Evolutionary conservation across 106 monocot genomes (phyloP), one percentile per base, ranked within the genome.

Genomic region (Dendrobium chrysotoxum): DNA sequence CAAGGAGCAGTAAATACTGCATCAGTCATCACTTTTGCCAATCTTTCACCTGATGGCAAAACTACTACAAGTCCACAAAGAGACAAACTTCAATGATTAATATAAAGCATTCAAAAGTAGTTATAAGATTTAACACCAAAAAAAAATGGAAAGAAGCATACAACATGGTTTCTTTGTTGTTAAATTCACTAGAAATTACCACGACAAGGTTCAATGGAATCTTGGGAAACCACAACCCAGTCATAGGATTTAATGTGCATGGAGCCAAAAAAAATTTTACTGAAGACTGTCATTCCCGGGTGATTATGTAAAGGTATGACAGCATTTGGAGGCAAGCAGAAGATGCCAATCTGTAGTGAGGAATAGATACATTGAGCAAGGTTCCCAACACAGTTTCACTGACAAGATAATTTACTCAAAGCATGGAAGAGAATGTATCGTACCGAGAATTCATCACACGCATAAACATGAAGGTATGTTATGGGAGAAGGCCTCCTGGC

Each of bases 221-320:
- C 72, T 44, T 79, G 44, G 78, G 78, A 40, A 50, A 28, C 28
- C 70, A 80, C 83, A 28, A 78, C 85, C 96, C 96, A 97, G 80
- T 97, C 96, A 66, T 88, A 97, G 0, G 96, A 94, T 71, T 88
- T 92, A 25, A 97, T 91, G 76, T 94, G 96, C 93, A 97, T 90
- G 39, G 90, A 90, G 0, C 96, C 96, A 42, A 90, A 89, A 5
- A 97, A 89, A 57, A 97, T 77, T 78, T 97, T 97, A 82, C 94
- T 92, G 79, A 97, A 94, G 38, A 97, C 96, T 26, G 96, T 97
- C 96, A 97, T 97, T 40, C 87, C 93, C 15, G 96, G 96, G 78
- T 97, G 96, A 58, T 94, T 92, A 80, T 97, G 96, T 42, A 97
- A 85, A 20, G 96, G 96, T 75, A 95, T 90, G 28, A 90, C 86